Conservation (phyloP, 2,329 filamentous ascomycete genomes). For the Shiraia bambusicola region DNA sequence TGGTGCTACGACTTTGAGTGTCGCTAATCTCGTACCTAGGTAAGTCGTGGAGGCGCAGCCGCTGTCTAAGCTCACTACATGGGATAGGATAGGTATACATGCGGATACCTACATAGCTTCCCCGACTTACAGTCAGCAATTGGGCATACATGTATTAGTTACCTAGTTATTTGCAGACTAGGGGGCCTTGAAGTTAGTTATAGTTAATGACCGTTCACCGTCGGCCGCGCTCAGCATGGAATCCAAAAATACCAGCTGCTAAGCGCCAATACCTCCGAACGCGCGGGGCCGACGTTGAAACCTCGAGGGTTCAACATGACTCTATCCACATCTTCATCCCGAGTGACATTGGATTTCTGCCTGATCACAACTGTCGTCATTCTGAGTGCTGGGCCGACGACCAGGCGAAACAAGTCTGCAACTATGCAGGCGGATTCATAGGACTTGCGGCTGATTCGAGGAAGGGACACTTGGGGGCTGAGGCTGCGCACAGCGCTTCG, state of each 20-base stretch:
- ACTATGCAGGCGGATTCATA: not conserved
- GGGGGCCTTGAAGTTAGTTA: no score
- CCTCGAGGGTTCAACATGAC: slow-evolving; percentile 1
- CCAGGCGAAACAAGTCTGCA: slow-evolving; percentile 1
- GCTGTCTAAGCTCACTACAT: no score
- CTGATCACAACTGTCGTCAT: not conserved
- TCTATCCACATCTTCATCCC: not conserved
- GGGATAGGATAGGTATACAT: no score
- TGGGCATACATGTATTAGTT: no score
- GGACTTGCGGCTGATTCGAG: slow-evolving; percentile 11
- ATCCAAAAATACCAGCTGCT: slow-evolving; percentile 5
- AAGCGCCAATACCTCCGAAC: slow-evolving; percentile 8
- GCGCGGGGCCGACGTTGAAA: slow-evolving; percentile 8
- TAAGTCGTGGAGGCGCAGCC: no score
- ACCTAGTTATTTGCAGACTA: no score
- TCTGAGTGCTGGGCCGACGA: slow-evolving; percentile 4
- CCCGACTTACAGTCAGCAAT: no score
- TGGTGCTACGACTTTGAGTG: no score
- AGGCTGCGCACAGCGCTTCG: slow-evolving; percentile 17
- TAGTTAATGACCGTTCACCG: no score
- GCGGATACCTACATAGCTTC: no score
- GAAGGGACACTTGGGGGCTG: slow-evolving; percentile 18
- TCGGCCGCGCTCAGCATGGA: not conserved
- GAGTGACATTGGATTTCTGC: slow-evolving; percentile 6
- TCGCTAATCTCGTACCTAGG: no score